Evolutionary conservation across 352 stramenopile species (phyloP).

Genomic region (Plasmopara viticola): DNA sequence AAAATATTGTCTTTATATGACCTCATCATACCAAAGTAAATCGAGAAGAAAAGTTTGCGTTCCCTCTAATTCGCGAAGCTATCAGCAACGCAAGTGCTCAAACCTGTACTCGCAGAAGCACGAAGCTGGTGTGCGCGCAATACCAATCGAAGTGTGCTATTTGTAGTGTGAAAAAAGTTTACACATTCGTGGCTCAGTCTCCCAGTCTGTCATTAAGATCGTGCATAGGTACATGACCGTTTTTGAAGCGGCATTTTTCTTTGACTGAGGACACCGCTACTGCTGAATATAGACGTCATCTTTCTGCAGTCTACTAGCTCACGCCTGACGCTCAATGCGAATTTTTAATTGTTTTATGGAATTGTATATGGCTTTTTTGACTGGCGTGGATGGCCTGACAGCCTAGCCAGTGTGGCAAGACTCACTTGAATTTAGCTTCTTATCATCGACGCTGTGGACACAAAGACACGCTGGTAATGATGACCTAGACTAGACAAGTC

Average conservation of each 20-base stretch:
- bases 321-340: slow-evolving; percentile 29
- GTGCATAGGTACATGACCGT: slow-evolving; percentile 44
- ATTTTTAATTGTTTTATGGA: slow-evolving; percentile 39
- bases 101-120: slow-evolving; percentile 42
- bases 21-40: slow-evolving; percentile 4
- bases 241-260: slow-evolving; percentile 39
- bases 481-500: slow-evolving; percentile 25
- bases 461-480: slow-evolving; percentile 30
- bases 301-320: slow-evolving; percentile 13
- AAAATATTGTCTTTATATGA: not conserved
- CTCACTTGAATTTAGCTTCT: slow-evolving; percentile 31
- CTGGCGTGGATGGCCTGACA: slow-evolving; percentile 39
- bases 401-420: slow-evolving; percentile 37
- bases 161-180: slow-evolving; percentile 40
- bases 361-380: slow-evolving; percentile 35
- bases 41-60: slow-evolving; percentile 13
- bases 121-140: slow-evolving; percentile 24
- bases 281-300: slow-evolving; percentile 22
- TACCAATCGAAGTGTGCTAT: slow-evolving; percentile 41
- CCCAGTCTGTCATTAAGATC: slow-evolving; percentile 36
- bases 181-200: slow-evolving; percentile 20
- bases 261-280: slow-evolving; percentile 9
- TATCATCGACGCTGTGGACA: slow-evolving; percentile 32
- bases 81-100: slow-evolving; percentile 44
- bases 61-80: slow-evolving; percentile 47